Conservation (phyloP, 1,139 yeast species). For the Hyphopichia wangnamkhiaoensis region DNA sequence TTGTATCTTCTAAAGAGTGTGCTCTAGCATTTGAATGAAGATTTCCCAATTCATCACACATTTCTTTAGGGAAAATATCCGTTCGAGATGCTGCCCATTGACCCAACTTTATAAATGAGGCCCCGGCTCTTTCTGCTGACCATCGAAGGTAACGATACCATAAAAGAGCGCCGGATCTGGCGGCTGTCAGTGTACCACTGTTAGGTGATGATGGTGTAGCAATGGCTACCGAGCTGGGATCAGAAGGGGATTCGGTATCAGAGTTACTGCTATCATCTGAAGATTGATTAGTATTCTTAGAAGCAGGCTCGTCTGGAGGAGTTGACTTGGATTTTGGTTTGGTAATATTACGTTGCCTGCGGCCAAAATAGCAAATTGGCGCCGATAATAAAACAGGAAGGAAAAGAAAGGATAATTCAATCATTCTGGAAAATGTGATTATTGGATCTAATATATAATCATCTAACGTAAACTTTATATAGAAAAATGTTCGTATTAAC, state of each 20-base stretch:
- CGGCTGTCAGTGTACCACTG: constrained; percentile 12
- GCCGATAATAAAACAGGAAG: constrained; percentile 65
- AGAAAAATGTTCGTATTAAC: constrained; percentile 30
- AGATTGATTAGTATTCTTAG: too few relatives aligned
- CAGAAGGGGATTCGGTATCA: background rate
- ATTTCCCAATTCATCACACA: constrained; percentile 75
- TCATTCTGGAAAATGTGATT: constrained; percentile 64
- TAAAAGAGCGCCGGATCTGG: constrained; percentile 59
- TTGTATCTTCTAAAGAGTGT: constrained; percentile 68
- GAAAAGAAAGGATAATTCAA: constrained; percentile 67
- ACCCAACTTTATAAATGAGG: constrained; percentile 91
- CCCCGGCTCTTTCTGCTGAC: constrained; percentile 85
- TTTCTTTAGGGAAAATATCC: constrained; percentile 78
- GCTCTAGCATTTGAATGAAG: constrained; percentile 82
- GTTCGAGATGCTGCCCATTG: constrained; percentile 99
- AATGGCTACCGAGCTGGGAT: background rate
- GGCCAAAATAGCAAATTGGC: constrained; percentile 70
- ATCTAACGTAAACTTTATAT: constrained; percentile 40
- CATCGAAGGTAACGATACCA: constrained; percentile 74
- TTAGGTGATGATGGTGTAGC: background rate
- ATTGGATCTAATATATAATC: constrained; percentile 70
- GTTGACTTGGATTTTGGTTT: background rate
- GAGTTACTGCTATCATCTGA: too few relatives aligned
- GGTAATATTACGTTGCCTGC: constrained; percentile 24
- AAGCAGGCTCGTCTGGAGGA: background rate